Evolutionary conservation across 2,329 filamentous ascomycete species (phyloP), one percentile per base, ranked within the genome.

Genomic region (Fonsecaea monophora): DNA sequence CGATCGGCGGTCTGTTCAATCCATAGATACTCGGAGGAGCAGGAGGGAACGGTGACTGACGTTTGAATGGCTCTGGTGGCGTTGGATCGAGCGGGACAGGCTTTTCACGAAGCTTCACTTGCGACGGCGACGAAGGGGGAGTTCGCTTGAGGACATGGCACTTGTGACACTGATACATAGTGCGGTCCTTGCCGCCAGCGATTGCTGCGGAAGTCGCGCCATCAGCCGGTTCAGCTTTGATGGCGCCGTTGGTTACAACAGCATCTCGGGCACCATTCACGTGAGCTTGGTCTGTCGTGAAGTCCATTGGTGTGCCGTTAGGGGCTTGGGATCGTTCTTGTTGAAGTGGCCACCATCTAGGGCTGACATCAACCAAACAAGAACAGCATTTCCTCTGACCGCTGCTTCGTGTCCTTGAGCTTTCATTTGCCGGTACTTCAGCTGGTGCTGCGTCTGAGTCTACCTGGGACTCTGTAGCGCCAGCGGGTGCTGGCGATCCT

Each of bases 121-220:
- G 72, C 42, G 69, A 73, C n/a, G 71, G 72, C 12, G 70, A 70
- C 3, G 73, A 63, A 34, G 71, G 71, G 3, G 75, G 70, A 72
- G 69, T 67, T 59, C 68, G 55, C 66, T 82, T 65, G 84, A 84
- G 35, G 79, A 84, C 70, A 81, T 85, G 83, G 69, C 91, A 94
- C 76, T 92, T 91, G 78, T 94, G 91, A 73, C 91, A 94, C 77
- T 92, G 89, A 70, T 87, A 90, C 68, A 83, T 85, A 35, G 85
- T 25, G 21, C 66, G 59, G 8, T 72, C 60, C 18, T 70, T 59
- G 45, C 68, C 67, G 72, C 77, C 73, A 70, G 73, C 64, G 73
- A 67, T 65, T 15, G 48, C 65, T 32, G 64, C 66, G 9, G 74
- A 68, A n/a, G 69, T 53, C 21, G 71, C 60, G 48, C 21, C 68